Base-by-base conservation (phyloP, 2,329 filamentous ascomycete genomes). In the Alternaria postmessia region DNA sequence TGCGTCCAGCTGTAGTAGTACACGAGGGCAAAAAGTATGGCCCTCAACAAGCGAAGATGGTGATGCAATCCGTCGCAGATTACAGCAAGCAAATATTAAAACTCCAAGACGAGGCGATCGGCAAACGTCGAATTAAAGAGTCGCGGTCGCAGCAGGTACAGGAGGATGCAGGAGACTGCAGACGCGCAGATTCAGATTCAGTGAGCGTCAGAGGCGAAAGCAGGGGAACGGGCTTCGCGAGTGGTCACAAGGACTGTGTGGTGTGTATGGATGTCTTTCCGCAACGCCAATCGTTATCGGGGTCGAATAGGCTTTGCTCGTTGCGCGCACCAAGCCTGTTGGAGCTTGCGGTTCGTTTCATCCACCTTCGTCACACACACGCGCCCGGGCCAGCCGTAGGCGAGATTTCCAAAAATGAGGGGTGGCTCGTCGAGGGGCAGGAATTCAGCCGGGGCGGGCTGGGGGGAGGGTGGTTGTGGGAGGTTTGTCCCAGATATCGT, bases 171-270 rank as follows among this genome's bases (percentile, higher is more conserved):
- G 52, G 49, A 39, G 54, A 51, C 55, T 60, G 61, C 61, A 66
- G 67, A 61, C 56, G 49, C 59, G 64, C 62, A 61, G 58, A 57
- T 53, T 53, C 51, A 18, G 39, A 24, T 44, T 58, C 61, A 63
- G 61, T 51, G 42, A 54, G 59, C 58, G 53, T 63, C 58, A 51
- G 64, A 58, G 59, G 61, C 60, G 52, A 61, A 64, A 47, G 62
- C 57, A 54, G 65, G 58, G 61, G 63, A 64, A 48, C 51, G 57
- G 55, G 57, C 60, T 62, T 61, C 55, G 65, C 58, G 63, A 66
- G 63, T 65, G 62, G 70, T 73, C 70, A 72, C 69, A 71, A 62
- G 69, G 65, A 60, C 61, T 56, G 53, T 54, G 49, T 61, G 54
- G 57, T 52, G 63, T 43, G 61, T 54, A 44, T 54, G 57, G 54